Base-by-base conservation (phyloP, 2,329 filamentous ascomycete genomes). In the Zymoseptoria crescenta region DNA sequence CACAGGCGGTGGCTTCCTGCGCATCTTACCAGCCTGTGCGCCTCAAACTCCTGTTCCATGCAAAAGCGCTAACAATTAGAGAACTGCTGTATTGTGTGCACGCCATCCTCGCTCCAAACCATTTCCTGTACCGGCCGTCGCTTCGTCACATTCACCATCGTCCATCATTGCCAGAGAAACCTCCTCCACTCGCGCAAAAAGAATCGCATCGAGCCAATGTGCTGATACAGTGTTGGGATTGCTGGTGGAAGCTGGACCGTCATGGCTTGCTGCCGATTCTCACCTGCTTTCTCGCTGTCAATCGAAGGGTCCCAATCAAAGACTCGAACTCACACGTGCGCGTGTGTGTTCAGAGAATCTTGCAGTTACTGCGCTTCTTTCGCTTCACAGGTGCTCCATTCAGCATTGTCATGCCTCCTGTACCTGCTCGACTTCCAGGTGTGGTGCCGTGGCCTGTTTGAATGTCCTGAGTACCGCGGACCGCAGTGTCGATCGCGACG, bases 281-380 rank as follows among this genome's bases (percentile, higher is more conserved):
- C 35, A 16, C 35, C 35, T 45, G 35, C 16, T 45, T 13, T 45
- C 16, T 45, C 35, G 35, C 35, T 54, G 54, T 24, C 24, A 57
- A 57, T 19, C 21, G 41, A 53, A 54, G 30, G 24, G 28, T 30
- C 29, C 30, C 52, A 16, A 16, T 16, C 41, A 49, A 55, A 30
- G 16, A 59, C 45, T 45, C 21, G 35, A 49, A 51, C 51, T 21
- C 53, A 55, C 52, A 30, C 49, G 29, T 51, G 41, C 19, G 49
- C 16, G 52, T 27, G 19, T 55, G 57, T 24, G 54, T 55, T 83
- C 80, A 95, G 72, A 95, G 80, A 74, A 93, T 84, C 74, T 83
- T 84, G 80, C 90, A 95, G 75, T 83, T 88, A 79, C 87, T 86
- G 83, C 89, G 91, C 85, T 90, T 94, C 80, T 87, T 87, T 81